Base-by-base conservation (phyloP, 2,329 filamentous ascomycete genomes). In the Pseudomassariella vexata region DNA sequence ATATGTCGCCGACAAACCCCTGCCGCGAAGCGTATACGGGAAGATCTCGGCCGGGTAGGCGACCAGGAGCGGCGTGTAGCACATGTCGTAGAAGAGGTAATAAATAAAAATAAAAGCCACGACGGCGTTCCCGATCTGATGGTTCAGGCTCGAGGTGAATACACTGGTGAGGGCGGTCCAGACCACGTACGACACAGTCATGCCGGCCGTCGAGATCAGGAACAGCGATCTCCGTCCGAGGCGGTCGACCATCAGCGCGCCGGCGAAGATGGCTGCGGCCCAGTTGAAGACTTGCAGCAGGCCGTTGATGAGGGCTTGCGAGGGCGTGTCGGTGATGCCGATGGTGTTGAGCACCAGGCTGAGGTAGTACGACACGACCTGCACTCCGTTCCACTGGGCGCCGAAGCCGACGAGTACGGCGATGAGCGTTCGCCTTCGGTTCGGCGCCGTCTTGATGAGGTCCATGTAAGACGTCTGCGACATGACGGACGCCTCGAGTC, bases 391-490 rank as follows among this genome's bases (percentile, higher is more conserved):
- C 68, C 69, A 76, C 40, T 78, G 73, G 7, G 66, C 68, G 56
- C 76, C 76, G 38, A 74, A 56, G 38, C 71, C 72, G 6, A 70
- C 58, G 15, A 63, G 59, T 28, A 75, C 50, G n/a, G 70, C 55
- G 34, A 79, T 73, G 29, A 73, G 47, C 18, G 75, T 55, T 21
- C 73, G 60, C 42, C 68, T 65, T 22, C 71, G 63, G 48, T 76
- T 78, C 23, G 69, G 73, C 16, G 60, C 59, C 5, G 66, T 70
- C 32, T 60, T 62, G 48, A 63, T 50, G 22, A 73, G 56, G 35
- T 68, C 60, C 5, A 50, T 35, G 59, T 68, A 71, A 25, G 57
- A 52, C 32, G 61, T 62, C 43, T 57, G 53, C 44, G 66, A 57
- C 34, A 62, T 59, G 36, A 70, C 65, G 34, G n/a, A n/a, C n/a